A percentile compares a stretch with the other conserved stretches of the same genome.
These are phyloP conservation scores for Nannochloropsis salina DNA, from an alignment of 108 stramenopile genomes.

Conservation along the genomic window DNA sequence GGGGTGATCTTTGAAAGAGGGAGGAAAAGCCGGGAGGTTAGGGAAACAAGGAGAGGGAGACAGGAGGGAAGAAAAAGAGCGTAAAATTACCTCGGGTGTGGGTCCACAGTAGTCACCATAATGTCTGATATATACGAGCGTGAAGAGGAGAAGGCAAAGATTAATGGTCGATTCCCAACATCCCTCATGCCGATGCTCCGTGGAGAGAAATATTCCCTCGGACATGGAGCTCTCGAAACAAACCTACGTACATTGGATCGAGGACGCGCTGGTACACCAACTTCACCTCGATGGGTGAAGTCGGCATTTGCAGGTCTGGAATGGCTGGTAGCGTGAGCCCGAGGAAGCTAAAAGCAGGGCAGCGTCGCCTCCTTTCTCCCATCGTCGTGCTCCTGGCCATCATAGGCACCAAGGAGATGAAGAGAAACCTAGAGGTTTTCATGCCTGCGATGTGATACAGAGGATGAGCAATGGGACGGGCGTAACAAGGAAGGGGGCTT, in stretches of 20 bases:
- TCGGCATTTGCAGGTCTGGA: background rate
- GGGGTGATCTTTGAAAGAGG: background rate
- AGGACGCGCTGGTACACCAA: background rate
- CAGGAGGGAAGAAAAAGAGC: background rate
- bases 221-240: too few relatives aligned
- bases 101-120: background rate
- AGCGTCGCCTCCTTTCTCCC: background rate
- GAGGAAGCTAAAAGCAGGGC: background rate
- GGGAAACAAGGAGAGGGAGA: background rate
- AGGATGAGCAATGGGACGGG: too few relatives aligned
- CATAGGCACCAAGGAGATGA: background rate
- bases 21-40: background rate
- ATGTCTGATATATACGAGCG: conserved; percentile 1
- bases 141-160: background rate
- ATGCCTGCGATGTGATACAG: too few relatives aligned
- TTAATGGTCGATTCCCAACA: background rate
- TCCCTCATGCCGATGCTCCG: too few relatives aligned
- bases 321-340: background rate
- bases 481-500: too few relatives aligned
- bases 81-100: background rate
- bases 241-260: background rate
- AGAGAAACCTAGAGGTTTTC: background rate
- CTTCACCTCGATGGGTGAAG: background rate
- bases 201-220: too few relatives aligned
- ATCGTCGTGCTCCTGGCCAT: background rate